A percentile compares a stretch with the other conserved stretches of the same genome.
Conservation (phyloP, 2,329 filamentous ascomycete species). For the Penicillium aurantiogriseum region DNA sequence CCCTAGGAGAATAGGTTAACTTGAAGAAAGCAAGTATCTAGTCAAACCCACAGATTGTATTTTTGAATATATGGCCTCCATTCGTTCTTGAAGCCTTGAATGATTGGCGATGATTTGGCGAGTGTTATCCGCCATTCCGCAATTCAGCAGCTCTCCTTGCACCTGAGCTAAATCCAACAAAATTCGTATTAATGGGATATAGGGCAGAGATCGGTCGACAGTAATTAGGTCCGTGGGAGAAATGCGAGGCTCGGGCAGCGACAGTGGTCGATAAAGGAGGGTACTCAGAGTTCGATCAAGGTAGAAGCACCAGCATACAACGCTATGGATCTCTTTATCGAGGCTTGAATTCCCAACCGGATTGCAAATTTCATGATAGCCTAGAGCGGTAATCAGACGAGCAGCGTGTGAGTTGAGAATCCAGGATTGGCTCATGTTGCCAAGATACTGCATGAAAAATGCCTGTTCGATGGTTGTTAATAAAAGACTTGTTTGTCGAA, state of each 20-base stretch:
- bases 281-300: constrained; percentile 28
- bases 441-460: constrained; percentile 26
- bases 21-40: neutral
- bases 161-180: constrained; percentile 16
- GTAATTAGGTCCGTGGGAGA: constrained; percentile 7
- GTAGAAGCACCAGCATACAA: constrained; percentile 30
- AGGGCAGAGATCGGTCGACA: neutral
- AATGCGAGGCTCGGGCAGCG: constrained; percentile 19
- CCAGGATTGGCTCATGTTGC: constrained; percentile 27
- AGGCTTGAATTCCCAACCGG: neutral
- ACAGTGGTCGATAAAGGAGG: constrained; percentile 23
- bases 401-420: constrained; percentile 27
- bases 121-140: constrained; percentile 3
- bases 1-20: constrained; percentile 5
- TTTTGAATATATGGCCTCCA: constrained; percentile 18
- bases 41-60: constrained; percentile 18
- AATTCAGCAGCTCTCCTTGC: constrained; percentile 16
- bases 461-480: constrained; percentile 14
- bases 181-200: constrained; percentile 14
- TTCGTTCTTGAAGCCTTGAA: constrained; percentile 17
- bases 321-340: constrained; percentile 22
- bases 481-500: neutral
- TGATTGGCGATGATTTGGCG: constrained; percentile 15
- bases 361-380: constrained; percentile 19
- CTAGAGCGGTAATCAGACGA: constrained; percentile 24